Evolutionary conservation across 1,284 basidiomycete genomes (phyloP).

Genomic region (Cryptococcus sp.): DNA sequence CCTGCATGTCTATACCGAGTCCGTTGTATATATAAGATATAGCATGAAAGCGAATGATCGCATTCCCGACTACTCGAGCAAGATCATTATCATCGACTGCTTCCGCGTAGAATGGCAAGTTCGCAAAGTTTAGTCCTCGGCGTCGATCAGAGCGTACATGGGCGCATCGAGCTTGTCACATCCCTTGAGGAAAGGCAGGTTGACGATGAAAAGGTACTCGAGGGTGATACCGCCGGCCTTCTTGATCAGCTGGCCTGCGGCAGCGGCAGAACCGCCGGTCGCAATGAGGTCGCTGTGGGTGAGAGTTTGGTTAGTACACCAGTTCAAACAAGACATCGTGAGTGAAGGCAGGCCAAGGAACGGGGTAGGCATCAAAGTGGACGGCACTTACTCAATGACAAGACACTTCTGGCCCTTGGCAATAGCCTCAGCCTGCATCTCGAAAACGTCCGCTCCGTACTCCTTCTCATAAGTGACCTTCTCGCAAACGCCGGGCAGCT

Average conservation of each 20-base stretch:
- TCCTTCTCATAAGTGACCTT: slow-evolving; percentile 87
- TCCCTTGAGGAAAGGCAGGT: slow-evolving; percentile 80
- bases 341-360: too few species aligned
- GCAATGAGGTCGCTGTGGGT: slow-evolving; percentile 78
- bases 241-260: slow-evolving; percentile 86
- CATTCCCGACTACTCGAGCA: too few species aligned
- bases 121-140: slow-evolving; percentile 61
- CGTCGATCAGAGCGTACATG: slow-evolving; percentile 78
- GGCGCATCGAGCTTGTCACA: slow-evolving; percentile 79
- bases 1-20: slow-evolving; percentile 6
- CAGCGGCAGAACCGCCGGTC: slow-evolving; percentile 92
- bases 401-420: slow-evolving; percentile 79
- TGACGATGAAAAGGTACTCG: slow-evolving; percentile 94
- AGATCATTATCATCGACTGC: too few species aligned
- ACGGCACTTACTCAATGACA: slow-evolving; percentile 75
- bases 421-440: slow-evolving; percentile 91
- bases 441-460: slow-evolving; percentile 87
- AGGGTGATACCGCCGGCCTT: slow-evolving; percentile 80
- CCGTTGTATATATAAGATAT: too few species aligned
- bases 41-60: too few species aligned
- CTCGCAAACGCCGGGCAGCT: slow-evolving; percentile 84
- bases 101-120: neutral
- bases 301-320: neutral
- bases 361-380: too few species aligned
- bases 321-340: too few species aligned